Evolutionary conservation across 2,329 filamentous ascomycete species (phyloP).

Genomic region (Cordyceps militaris): DNA sequence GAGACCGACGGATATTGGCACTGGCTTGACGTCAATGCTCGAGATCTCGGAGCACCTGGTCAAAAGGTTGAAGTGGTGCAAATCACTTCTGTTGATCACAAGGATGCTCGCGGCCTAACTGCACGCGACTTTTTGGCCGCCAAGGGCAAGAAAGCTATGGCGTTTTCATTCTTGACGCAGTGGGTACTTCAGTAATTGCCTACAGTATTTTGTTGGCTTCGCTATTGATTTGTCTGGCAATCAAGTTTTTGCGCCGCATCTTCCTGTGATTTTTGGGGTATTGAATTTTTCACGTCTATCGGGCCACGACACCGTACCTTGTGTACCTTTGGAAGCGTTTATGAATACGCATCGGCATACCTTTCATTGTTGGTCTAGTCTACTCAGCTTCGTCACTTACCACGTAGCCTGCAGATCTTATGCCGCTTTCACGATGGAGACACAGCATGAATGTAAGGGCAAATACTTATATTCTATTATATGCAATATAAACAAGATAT

Average conservation of each 20-base stretch:
- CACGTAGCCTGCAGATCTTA: background rate
- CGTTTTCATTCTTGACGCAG: conserved; percentile 35
- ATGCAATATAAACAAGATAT: background rate
- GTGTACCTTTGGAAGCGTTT: background rate
- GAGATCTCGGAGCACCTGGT: conserved; percentile 60
- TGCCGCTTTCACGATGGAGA: background rate
- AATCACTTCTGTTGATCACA: conserved; percentile 43
- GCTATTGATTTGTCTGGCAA: background rate
- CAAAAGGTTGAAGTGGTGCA: conserved; percentile 60
- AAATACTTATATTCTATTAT: background rate
- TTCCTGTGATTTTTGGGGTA: background rate
- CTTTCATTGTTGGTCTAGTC: no score
- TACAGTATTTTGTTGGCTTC: background rate
- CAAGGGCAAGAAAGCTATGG: conserved; percentile 38
- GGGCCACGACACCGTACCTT: background rate
- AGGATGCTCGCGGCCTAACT: conserved; percentile 41
- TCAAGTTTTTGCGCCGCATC: background rate
- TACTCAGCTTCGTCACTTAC: no score
- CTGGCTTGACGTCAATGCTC: conserved; percentile 68
- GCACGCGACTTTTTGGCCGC: conserved; percentile 39
- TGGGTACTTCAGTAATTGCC: conserved; percentile 41
- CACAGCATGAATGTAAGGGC: background rate
- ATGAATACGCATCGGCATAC: background rate
- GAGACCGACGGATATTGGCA: conserved; percentile 73
- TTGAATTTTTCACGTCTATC: background rate